Conservation (phyloP, 371 early-diverging fungal species). For the Mucor racemosus region DNA sequence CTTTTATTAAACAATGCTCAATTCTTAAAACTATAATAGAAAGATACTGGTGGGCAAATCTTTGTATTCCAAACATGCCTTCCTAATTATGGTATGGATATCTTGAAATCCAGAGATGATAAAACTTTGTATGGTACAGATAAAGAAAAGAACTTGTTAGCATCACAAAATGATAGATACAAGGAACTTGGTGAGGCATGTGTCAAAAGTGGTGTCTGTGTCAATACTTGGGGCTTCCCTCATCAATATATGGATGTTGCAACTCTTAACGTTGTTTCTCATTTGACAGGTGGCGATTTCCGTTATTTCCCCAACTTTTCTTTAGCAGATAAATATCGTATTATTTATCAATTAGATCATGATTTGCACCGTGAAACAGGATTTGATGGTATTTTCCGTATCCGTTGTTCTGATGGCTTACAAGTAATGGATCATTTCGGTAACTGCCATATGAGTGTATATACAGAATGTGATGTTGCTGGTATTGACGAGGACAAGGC, state of each 20-base stretch:
- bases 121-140: constrained; percentile 87
- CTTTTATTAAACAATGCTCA: neutral
- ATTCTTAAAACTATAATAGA: constrained; percentile 13
- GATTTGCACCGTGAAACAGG: constrained; percentile 82
- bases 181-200: constrained; percentile 82
- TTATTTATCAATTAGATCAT: constrained; percentile 77
- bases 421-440: constrained; percentile 92
- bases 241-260: constrained; percentile 89
- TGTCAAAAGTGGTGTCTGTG: constrained; percentile 82
- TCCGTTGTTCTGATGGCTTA: constrained; percentile 91
- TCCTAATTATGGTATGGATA: constrained; percentile 88
- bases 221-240: constrained; percentile 90
- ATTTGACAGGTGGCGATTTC: constrained; percentile 88
- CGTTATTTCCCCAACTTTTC: constrained; percentile 83
- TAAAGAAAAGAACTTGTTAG: constrained; percentile 85
- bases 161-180: constrained; percentile 87
- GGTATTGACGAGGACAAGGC: constrained; percentile 91
- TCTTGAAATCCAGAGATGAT: constrained; percentile 86
- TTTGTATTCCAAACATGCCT: constrained; percentile 89
- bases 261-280: constrained; percentile 73
- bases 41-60: constrained; percentile 81
- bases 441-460: constrained; percentile 92
- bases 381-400: constrained; percentile 87
- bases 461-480: constrained; percentile 91
- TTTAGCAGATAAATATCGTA: constrained; percentile 65